Evolutionary conservation across 2,329 filamentous ascomycete species (phyloP), one percentile per base, ranked within the genome.

Genomic region (Parastagonospora nodorum): DNA sequence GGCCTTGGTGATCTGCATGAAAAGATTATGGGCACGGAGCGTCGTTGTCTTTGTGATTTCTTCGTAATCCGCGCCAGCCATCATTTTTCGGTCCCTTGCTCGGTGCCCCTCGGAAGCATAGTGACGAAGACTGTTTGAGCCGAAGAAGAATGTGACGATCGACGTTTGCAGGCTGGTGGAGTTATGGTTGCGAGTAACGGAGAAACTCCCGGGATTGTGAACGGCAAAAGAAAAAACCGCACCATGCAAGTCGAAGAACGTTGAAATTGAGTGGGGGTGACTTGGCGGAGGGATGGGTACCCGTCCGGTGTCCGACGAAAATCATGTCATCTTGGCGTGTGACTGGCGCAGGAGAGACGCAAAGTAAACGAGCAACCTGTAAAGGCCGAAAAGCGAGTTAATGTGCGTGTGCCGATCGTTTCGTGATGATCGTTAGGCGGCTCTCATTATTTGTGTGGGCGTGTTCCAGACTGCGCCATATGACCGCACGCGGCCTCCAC

Each of bases 381-480:
- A 16, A 36, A 24, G 24, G 27, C 31, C 28, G 14, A 30, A 39
- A 40, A 39, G 19, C 44, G 19, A 44, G 11, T 39, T 39, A 12
- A 27, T 38, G 40, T 44, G 19, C 14, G 40, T 36, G 29, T 45
- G 50, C 14, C 38, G 41, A 45, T 52, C 42, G 11, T 11, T 44
- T 43, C 11, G 40, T 29, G 41, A 45, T 16, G 39, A 51, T 48
- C 41, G 15, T 41, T 37, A 16, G 28, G 45, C 47, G 36, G 35
- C 38, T 48, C 50, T 42, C 31, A 45, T 37, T 10, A 31, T n/a
- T 31, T 10, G 12, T 38, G 16, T 37, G 30, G 37, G 12, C 42
- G 50, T 35, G 46, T 38, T 54, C 45, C 14, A 45, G 40, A 38
- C 49, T 45, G 8, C 6, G 30, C 43, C 24, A 38, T 45, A 46